These are phyloP conservation scores for Boletus sp. DNA, from an alignment of 1,284 basidiomycete genomes.

Conservation along the genomic window DNA sequence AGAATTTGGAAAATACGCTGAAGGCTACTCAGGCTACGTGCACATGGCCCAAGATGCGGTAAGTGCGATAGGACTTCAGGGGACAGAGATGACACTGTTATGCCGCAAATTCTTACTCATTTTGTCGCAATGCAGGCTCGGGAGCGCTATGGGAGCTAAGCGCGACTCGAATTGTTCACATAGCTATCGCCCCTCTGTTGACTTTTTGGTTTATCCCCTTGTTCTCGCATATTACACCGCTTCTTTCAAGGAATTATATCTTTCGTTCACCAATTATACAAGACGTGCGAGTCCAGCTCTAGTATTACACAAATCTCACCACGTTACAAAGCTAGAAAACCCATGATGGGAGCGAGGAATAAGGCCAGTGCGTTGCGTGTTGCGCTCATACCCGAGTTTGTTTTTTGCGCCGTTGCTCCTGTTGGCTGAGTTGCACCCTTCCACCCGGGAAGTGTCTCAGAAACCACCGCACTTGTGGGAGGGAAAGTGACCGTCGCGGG, in stretches of 20 bases:
- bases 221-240: constrained; percentile 12
- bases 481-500: constrained; percentile 49
- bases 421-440: constrained; percentile 14
- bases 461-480: constrained; percentile 59
- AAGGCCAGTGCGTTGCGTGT: constrained; percentile 25
- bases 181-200: constrained; percentile 8
- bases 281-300: constrained; percentile 1
- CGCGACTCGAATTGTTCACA: constrained; percentile 13
- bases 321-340: constrained; percentile 26
- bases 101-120: constrained; percentile 23
- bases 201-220: constrained; percentile 16
- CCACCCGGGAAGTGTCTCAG: constrained; percentile 49
- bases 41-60: constrained; percentile 71
- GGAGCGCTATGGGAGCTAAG: constrained; percentile 37
- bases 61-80: constrained; percentile 25
- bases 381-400: constrained; percentile 21
- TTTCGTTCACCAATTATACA: constrained; percentile 10
- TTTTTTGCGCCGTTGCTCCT: constrained; percentile 15
- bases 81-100: constrained; percentile 21
- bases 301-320: neutral
- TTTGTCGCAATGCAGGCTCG: constrained; percentile 40
- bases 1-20: constrained; percentile 73
- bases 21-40: constrained; percentile 68
- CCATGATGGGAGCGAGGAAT: constrained; percentile 28
- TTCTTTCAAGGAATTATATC: constrained; percentile 21